A percentile compares a stretch with the other conserved stretches of the same genome.
These are phyloP conservation scores for Handroanthus guayacan DNA, from an alignment of 257 asterid species.

Conservation along the genomic window DNA sequence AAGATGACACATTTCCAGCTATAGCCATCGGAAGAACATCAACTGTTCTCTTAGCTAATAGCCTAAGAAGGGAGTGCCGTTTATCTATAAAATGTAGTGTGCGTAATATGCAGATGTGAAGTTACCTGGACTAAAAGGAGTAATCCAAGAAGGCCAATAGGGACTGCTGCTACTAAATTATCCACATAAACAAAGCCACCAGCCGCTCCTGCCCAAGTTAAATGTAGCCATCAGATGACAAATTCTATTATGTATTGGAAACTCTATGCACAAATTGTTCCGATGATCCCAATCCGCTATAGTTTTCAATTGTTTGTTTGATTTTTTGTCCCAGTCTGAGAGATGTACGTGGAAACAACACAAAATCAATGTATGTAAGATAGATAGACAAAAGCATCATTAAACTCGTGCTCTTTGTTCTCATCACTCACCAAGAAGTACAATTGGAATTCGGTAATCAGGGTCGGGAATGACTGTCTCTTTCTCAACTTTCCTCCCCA, in stretches of 20 bases:
- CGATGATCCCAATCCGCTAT: not conserved
- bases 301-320: too few relatives aligned
- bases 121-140: constrained; percentile 90
- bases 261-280: not conserved
- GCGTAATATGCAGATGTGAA: not conserved
- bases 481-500: constrained; percentile 67
- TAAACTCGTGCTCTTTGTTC: not conserved
- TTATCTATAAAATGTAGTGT: not conserved
- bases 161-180: constrained; percentile 81
- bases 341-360: not conserved
- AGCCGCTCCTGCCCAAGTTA: constrained; percentile 62
- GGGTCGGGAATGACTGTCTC: constrained; percentile 84
- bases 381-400: not conserved
- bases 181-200: constrained; percentile 74
- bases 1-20: constrained; percentile 3
- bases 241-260: not conserved
- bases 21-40: constrained; percentile 24
- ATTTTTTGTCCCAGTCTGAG: not conserved
- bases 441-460: constrained; percentile 83
- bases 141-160: constrained; percentile 85
- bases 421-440: constrained; percentile 67
- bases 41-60: not conserved
- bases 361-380: not conserved
- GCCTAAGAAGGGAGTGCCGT: not conserved
- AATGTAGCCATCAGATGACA: constrained; percentile 2